Evolutionary conservation across 805 yeast genomes (phyloP), one percentile per base, ranked within the genome.

Genomic region (Ogataea nitratoaversa): DNA sequence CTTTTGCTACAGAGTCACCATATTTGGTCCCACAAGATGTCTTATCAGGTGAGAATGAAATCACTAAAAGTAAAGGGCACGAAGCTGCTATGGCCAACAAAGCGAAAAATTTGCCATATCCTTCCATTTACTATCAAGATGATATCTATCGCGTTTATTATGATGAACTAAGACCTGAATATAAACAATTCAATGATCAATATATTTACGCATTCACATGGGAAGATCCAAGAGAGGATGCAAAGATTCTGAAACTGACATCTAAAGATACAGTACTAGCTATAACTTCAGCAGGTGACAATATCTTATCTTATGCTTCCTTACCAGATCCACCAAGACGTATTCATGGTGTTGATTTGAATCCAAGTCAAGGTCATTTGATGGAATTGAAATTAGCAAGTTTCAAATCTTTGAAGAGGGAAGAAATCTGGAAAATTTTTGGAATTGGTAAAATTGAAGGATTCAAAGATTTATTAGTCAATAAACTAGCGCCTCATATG

Each of bases 191-290:
- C 67, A 78, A 75, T 43, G 73, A 83, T 55, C 89, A 85, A 63
- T 85, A 84, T 60, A 86, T 85, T 44, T 86, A 85, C 57, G 90
- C 95, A 4, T 85, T 85, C 62, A 85, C 95, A 6, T 85, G 95
- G 95, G 95, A 85, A 62, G 95, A 86, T 57, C 95, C 95, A 23
- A 72, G 83, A 41, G 93, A 84, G 63, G 95, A 85, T 65, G 75
- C 77, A 44, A 71, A 71, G 36, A 81, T 85, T 41, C 68, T 85
- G 50, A 72, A 79, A 32, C 67, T 85, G 52, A 66, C 70, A 24
- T 62, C 78, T 12, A 70, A 73, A 23, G 95, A 86, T 55, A 82
- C 87, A 1, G 85, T 85, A 3, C 69, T 85, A 50, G 90, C 91
- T 18, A 85, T 85, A 41, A 85, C 95, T 4, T 84, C 91, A 32